A percentile compares a stretch with the other conserved stretches of the same genome.
phyloP scores from a whole-genome alignment of 2,329 filamentous ascomycete species.

The Scytalidium lignicola region DNA sequence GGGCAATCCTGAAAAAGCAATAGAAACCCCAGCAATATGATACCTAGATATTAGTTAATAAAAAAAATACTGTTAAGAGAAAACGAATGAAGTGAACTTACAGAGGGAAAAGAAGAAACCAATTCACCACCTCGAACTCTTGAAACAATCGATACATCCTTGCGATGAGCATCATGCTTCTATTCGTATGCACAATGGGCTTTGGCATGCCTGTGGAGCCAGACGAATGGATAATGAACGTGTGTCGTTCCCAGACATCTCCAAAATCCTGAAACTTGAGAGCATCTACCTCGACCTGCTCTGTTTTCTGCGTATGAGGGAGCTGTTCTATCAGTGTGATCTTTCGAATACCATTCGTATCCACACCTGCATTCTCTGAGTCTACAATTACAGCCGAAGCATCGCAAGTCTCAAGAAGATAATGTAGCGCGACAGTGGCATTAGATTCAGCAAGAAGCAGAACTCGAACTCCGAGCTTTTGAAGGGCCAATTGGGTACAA shows the following conservation, averaged over 20 bases:
- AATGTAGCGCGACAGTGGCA: conserved; percentile 20
- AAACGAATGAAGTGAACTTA: conserved; percentile 7
- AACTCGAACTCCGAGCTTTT: conserved; percentile 25
- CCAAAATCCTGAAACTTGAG: conserved; percentile 22
- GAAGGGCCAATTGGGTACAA: conserved; percentile 25
- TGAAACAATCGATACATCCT: conserved; percentile 29
- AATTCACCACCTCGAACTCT: conserved; percentile 26
- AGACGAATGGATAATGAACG: conserved; percentile 26
- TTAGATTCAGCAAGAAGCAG: conserved; percentile 26
- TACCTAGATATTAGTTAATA: conserved; percentile 14
- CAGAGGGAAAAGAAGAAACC: conserved; percentile 30
- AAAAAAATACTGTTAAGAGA: not conserved
- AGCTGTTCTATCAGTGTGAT: conserved; percentile 18
- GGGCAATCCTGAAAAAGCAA: conserved; percentile 26
- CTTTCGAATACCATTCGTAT: conserved; percentile 17
- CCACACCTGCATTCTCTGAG: conserved; percentile 12
- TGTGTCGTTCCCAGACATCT: conserved; percentile 27
- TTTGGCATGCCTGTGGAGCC: conserved; percentile 28
- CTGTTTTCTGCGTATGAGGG: conserved; percentile 3
- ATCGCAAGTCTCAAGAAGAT: conserved; percentile 22
- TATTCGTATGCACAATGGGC: conserved; percentile 26
- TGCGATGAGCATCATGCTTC: conserved; percentile 30
- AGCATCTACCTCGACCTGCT: conserved; percentile 13
- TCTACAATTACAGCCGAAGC: conserved; percentile 25
- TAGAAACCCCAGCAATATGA: conserved; percentile 26